Evolutionary conservation across 345 rosid genomes (phyloP).

Genomic region (Camelina neglecta): DNA sequence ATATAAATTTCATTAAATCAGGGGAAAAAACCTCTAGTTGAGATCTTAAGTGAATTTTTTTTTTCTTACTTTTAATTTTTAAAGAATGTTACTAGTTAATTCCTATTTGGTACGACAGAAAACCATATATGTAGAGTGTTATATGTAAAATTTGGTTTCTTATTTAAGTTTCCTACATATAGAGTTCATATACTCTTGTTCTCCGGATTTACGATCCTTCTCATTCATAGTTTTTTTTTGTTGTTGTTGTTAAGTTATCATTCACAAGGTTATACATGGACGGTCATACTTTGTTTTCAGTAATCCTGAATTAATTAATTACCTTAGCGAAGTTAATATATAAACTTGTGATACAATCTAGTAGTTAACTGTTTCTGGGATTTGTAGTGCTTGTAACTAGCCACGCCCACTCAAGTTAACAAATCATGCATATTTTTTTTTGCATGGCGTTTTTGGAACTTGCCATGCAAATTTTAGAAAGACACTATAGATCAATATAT

Average conservation of each 20-base stretch:
- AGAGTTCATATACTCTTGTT: background rate
- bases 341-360: background rate
- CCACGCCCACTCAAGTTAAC: conserved; percentile 7
- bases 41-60: no score
- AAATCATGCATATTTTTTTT: conserved; percentile 6
- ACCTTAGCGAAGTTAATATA: background rate
- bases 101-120: no score
- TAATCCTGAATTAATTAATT: background rate
- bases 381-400: background rate
- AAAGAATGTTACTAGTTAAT: no score
- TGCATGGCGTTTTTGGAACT: conserved; percentile 20
- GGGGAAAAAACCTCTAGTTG: no score
- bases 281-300: background rate
- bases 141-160: no score
- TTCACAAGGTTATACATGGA: no score
- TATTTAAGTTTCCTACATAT: no score
- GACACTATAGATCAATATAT: no score
- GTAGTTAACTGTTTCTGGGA: no score
- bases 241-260: background rate
- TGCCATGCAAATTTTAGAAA: background rate
- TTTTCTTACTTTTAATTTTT: no score
- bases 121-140: no score
- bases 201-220: background rate
- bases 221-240: no score
- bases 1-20: background rate